phyloP scores from a whole-genome alignment of 2,329 filamentous ascomycete genomes.

The Hymenoscyphus infarciens region DNA sequence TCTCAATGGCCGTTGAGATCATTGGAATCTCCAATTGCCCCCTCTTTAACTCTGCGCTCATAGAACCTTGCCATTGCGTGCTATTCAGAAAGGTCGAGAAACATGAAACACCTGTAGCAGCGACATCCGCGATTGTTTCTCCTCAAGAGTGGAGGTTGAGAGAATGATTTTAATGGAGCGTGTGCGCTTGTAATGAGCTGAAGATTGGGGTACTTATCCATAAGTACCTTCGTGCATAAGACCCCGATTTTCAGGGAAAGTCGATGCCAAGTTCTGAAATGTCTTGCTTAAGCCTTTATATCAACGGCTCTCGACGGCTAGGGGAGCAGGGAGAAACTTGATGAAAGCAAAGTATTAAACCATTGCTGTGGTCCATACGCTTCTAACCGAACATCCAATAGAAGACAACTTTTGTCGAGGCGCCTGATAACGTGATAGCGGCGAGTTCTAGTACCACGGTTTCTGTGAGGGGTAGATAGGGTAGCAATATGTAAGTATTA shows the following conservation, averaged over 20 bases:
- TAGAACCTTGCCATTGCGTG: slow-evolving; percentile 1
- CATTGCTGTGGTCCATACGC: too few species aligned
- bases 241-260: background rate
- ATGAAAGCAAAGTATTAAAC: too few species aligned
- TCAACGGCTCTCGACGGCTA: background rate
- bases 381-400: too few species aligned
- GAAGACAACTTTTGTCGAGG: too few species aligned
- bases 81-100: background rate
- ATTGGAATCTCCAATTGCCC: background rate
- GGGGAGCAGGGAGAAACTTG: background rate
- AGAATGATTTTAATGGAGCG: background rate
- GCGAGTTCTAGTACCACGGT: background rate
- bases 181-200: background rate
- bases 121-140: background rate
- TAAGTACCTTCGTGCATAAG: background rate
- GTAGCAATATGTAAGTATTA: background rate
- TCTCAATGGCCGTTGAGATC: background rate
- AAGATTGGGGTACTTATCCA: background rate
- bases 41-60: background rate
- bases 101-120: background rate
- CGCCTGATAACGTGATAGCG: too few species aligned
- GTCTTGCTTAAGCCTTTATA: background rate
- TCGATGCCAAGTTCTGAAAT: background rate
- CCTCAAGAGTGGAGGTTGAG: background rate
- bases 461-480: background rate